Percentiles rank a stretch among this genome's conserved stretches.
phyloP scores from a whole-genome alignment of 2,329 filamentous ascomycete species.

The Pestalotiopsis sp. region DNA sequence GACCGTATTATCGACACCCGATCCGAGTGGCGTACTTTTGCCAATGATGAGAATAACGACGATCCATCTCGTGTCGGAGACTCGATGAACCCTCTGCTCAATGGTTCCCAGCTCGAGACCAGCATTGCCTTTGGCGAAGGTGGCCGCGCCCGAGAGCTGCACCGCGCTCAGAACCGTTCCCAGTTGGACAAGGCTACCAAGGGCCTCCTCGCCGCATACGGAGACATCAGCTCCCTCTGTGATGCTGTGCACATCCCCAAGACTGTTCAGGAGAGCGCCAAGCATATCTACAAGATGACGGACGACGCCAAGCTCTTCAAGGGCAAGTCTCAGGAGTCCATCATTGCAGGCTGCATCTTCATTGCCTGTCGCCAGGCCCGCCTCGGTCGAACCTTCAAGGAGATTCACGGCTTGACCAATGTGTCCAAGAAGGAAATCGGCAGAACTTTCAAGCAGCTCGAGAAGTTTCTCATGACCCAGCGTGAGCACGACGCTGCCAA shows the following conservation, averaged over 20 bases:
- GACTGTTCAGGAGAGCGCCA: slow-evolving; percentile 84
- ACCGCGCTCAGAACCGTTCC: slow-evolving; percentile 73
- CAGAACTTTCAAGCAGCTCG: slow-evolving; percentile 89
- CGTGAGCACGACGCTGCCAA: slow-evolving; percentile 63
- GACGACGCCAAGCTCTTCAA: slow-evolving; percentile 94
- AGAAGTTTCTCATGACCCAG: slow-evolving; percentile 80
- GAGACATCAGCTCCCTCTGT: slow-evolving; percentile 85
- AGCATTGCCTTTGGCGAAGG: slow-evolving; percentile 83
- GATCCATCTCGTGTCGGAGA: slow-evolving; percentile 98
- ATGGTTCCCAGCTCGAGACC: slow-evolving; percentile 87
- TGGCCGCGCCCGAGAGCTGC: slow-evolving; percentile 65
- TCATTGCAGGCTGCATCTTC: slow-evolving; percentile 96
- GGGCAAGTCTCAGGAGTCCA: slow-evolving; percentile 89
- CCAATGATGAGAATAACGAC: slow-evolving; percentile 95
- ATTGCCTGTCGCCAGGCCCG: slow-evolving; percentile 91
- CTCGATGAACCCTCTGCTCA: slow-evolving; percentile 84
- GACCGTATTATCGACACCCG: slow-evolving; percentile 93
- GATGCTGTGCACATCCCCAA: slow-evolving; percentile 82
- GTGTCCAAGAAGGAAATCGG: slow-evolving; percentile 98
- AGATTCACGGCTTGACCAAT: slow-evolving; percentile 90
- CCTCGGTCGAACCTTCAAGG: slow-evolving; percentile 86
- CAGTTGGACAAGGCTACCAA: slow-evolving; percentile 84
- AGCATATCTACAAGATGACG: slow-evolving; percentile 92
- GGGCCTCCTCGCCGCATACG: slow-evolving; percentile 79
- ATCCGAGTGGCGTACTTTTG: slow-evolving; percentile 98